Percentiles rank a stretch among this genome's conserved stretches.
phyloP scores from a whole-genome alignment of 306 rosid genomes.

The Glycine tomentella region DNA sequence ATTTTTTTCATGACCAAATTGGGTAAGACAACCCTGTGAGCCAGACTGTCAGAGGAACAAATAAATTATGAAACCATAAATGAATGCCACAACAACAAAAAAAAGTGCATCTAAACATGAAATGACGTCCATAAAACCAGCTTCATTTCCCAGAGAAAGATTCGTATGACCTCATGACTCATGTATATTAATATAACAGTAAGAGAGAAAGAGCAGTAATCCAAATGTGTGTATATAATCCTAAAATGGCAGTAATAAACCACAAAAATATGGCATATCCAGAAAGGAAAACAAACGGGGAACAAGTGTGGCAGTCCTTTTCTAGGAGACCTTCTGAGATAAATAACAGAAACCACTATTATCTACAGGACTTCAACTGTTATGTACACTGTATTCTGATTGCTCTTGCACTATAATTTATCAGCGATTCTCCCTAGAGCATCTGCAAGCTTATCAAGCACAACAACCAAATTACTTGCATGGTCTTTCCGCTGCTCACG shows the following conservation, averaged over 20 bases:
- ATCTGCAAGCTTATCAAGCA: conserved; percentile 81
- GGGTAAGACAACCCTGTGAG: not conserved
- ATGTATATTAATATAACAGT: not conserved
- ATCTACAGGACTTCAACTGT: conserved; percentile 39
- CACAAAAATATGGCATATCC: conserved; percentile 26
- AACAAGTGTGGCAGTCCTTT: conserved; percentile 27
- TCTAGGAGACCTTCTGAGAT: conserved; percentile 35
- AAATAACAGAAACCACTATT: conserved; percentile 19
- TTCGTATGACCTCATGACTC: not conserved
- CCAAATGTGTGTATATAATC: conserved; percentile 14
- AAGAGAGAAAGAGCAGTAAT: conserved; percentile 10
- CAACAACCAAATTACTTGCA: conserved; percentile 62
- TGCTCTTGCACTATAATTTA: conserved; percentile 59
- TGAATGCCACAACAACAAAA: conserved; percentile 10
- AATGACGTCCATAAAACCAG: conserved; percentile 10
- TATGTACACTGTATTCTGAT: conserved; percentile 57
- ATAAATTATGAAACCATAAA: not conserved
- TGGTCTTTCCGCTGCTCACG: conserved; percentile 77
- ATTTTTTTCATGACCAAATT: no score
- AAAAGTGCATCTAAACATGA: not conserved
- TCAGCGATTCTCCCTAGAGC: conserved; percentile 83
- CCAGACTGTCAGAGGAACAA: not conserved
- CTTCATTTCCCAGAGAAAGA: not conserved
- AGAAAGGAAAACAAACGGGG: conserved; percentile 29
- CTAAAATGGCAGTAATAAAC: conserved; percentile 5